Percentiles rank a stretch among this genome's conserved stretches.
phyloP scores from a whole-genome alignment of 1,284 basidiomycete genomes.

The Leccinum insigne region DNA sequence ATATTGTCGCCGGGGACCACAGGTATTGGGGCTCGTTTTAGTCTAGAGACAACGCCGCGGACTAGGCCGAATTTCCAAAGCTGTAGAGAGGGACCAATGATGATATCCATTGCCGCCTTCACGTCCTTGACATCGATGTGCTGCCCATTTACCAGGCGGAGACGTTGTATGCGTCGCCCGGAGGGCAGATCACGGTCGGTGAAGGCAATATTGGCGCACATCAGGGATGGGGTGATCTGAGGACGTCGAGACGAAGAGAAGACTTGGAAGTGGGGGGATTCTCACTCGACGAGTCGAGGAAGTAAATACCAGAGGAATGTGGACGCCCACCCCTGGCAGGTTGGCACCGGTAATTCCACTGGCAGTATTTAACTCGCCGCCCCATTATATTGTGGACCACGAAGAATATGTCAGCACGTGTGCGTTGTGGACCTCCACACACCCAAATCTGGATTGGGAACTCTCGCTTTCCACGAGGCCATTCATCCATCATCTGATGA shows the following conservation, averaged over 20 bases:
- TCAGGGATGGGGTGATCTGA: slow-evolving; percentile 7
- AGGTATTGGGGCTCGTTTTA: slow-evolving; percentile 11
- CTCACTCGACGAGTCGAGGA: slow-evolving; percentile 7
- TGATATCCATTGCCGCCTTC: slow-evolving; percentile 20
- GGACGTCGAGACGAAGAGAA: background rate
- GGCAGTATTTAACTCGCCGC: slow-evolving; percentile 30
- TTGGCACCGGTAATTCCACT: background rate
- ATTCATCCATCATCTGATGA: slow-evolving; percentile 12
- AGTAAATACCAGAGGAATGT: slow-evolving; percentile 3
- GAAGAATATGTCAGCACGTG: slow-evolving; percentile 12
- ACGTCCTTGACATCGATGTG: slow-evolving; percentile 17
- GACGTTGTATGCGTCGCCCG: slow-evolving; percentile 9
- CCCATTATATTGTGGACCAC: slow-evolving; percentile 6
- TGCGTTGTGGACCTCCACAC: slow-evolving; percentile 28
- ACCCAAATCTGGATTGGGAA: slow-evolving; percentile 15
- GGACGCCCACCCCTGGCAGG: background rate
- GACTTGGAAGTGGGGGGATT: background rate
- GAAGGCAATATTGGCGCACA: slow-evolving; percentile 14
- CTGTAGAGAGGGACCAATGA: slow-evolving; percentile 24
- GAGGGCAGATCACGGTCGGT: slow-evolving; percentile 7
- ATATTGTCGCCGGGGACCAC: slow-evolving; percentile 3
- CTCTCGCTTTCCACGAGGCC: slow-evolving; percentile 19
- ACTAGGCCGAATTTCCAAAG: slow-evolving; percentile 23
- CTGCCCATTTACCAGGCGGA: slow-evolving; percentile 15
- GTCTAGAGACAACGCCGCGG: slow-evolving; percentile 1